A percentile compares a stretch with the other conserved stretches of the same genome.
Evolutionary conservation across 495 filamentous ascomycete genomes (phyloP).

Genomic region (Thermochaetoides thermophila): DNA sequence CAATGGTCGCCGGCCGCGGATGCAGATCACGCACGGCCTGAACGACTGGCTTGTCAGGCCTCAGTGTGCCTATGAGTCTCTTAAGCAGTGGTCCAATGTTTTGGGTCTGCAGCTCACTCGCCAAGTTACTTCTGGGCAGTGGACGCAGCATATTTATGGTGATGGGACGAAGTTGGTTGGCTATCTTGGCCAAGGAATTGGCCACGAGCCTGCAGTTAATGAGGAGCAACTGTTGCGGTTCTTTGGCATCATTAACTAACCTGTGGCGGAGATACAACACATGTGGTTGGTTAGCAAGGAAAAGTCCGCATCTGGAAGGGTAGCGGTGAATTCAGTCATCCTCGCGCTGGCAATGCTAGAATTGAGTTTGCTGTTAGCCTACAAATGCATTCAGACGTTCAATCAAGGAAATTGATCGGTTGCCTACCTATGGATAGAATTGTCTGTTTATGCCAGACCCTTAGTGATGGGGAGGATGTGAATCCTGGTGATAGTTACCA

Average conservation of each 20-base stretch:
- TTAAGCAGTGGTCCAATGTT: conserved; percentile 45
- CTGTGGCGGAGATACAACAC: too few species aligned
- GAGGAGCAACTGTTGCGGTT: conserved; percentile 24
- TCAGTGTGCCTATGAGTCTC: conserved; percentile 34
- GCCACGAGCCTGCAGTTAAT: conserved; percentile 30
- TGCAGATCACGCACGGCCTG: conserved; percentile 42
- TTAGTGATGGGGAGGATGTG: too few species aligned
- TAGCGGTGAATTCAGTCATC: too few species aligned
- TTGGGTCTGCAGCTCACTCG: conserved; percentile 22
- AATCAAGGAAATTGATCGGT: too few species aligned
- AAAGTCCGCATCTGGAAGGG: too few species aligned
- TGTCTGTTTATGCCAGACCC: too few species aligned
- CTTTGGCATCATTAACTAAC: conserved; percentile 23
- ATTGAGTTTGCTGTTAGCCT: too few species aligned
- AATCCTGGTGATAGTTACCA: too few species aligned
- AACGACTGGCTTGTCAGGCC: conserved; percentile 34
- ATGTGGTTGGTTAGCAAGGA: too few species aligned
- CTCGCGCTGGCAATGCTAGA: too few species aligned
- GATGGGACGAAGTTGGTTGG: conserved; percentile 30
- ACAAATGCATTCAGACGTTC: too few species aligned
- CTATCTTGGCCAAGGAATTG: conserved; percentile 33
- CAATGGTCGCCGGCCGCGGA: conserved; percentile 33
- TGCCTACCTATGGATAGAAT: too few species aligned
- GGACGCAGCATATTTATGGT: conserved; percentile 31
- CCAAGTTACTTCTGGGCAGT: conserved; percentile 22